phyloP scores from a whole-genome alignment of 441 rosid genomes.

The Melastoma candidum region DNA sequence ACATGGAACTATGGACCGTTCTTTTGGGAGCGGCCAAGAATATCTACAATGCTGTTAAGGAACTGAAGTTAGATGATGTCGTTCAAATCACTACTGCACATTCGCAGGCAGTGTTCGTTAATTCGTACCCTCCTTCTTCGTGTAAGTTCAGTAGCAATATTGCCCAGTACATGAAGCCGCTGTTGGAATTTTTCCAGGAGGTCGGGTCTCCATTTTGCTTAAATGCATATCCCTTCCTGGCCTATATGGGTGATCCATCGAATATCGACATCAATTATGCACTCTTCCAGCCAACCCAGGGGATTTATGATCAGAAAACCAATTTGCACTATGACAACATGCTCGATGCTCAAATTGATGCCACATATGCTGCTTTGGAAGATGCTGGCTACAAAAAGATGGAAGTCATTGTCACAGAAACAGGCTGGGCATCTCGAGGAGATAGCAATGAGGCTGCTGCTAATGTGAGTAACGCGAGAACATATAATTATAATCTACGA shows the following conservation, averaged over 20 bases:
- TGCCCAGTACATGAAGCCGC: slow-evolving; percentile 12
- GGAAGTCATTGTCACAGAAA: slow-evolving; percentile 88
- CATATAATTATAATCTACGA: slow-evolving; percentile 75
- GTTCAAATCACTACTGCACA: slow-evolving; percentile 85
- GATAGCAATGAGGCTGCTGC: slow-evolving; percentile 81
- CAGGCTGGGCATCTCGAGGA: slow-evolving; percentile 95
- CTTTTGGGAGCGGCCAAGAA: slow-evolving; percentile 73
- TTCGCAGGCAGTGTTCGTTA: slow-evolving; percentile 72
- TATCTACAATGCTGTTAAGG: slow-evolving; percentile 46
- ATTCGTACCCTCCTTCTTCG: slow-evolving; percentile 31
- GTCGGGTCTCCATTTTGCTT: slow-evolving; percentile 43
- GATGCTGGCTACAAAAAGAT: slow-evolving; percentile 69
- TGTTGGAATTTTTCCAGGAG: slow-evolving; percentile 13
- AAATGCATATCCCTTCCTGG: slow-evolving; percentile 87
- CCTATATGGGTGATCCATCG: slow-evolving; percentile 53
- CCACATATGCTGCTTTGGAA: slow-evolving; percentile 75
- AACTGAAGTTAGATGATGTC: slow-evolving; percentile 35
- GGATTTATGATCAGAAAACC: slow-evolving; percentile 55
- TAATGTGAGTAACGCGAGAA: slow-evolving; percentile 63
- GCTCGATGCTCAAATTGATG: slow-evolving; percentile 99
- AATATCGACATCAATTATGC: slow-evolving; percentile 88
- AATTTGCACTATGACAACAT: slow-evolving; percentile 77
- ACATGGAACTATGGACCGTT: slow-evolving; percentile 43
- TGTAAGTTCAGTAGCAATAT: slow-evolving; percentile 7
- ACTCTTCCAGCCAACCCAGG: slow-evolving; percentile 65